Conservation (phyloP, 2,329 filamentous ascomycete genomes). For the Talaromyces sp. region DNA sequence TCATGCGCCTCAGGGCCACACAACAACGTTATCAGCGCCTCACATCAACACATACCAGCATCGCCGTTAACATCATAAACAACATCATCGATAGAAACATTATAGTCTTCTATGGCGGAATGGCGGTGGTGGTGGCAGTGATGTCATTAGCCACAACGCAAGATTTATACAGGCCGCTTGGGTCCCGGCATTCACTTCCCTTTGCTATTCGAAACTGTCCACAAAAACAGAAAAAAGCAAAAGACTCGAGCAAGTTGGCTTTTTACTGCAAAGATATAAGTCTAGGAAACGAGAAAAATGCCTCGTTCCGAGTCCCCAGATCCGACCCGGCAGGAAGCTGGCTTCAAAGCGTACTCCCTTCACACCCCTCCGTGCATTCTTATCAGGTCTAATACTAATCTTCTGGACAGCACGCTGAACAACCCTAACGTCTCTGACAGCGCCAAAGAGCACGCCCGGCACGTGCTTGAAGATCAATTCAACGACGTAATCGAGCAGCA, state of each 20-base stretch:
- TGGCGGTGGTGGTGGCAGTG: neutral
- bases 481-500: constrained; percentile 7
- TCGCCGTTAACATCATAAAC: neutral
- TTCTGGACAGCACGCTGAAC: constrained; percentile 19
- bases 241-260: neutral
- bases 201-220: neutral
- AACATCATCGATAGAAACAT: neutral
- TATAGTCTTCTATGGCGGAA: neutral
- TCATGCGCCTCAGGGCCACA: neutral
- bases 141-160: neutral
- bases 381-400: neutral
- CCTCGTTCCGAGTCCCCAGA: constrained; percentile 15
- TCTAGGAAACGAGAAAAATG: constrained; percentile 1
- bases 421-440: constrained; percentile 21
- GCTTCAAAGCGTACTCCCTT: constrained; percentile 23
- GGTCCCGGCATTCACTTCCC: neutral
- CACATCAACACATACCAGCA: neutral
- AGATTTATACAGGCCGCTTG: neutral
- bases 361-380: neutral
- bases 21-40: neutral
- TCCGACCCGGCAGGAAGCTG: constrained; percentile 20
- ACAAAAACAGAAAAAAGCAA: neutral
- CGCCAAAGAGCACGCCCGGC: constrained; percentile 21
- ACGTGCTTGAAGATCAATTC: constrained; percentile 21
- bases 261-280: neutral